phyloP scores from a whole-genome alignment of 345 rosid genomes.

The Theobroma cacao region DNA sequence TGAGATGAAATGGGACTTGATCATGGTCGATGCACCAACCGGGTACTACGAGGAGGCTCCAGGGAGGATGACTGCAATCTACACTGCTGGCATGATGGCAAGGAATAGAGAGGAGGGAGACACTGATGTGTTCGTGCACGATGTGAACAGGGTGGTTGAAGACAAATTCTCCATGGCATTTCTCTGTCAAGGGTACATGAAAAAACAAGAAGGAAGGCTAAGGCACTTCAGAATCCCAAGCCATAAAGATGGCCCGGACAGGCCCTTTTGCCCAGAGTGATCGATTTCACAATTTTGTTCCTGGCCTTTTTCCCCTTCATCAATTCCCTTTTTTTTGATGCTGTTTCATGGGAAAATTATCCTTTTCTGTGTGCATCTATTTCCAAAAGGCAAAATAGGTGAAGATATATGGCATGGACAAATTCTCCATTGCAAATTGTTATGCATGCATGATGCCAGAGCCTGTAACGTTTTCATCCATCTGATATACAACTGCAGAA shows the following conservation, averaged over 20 bases:
- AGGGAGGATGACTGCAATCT: conserved; percentile 85
- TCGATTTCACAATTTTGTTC: background rate
- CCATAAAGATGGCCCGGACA: conserved; percentile 45
- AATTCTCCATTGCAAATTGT: too few species aligned
- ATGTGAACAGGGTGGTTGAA: conserved; percentile 77
- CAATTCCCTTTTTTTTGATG: background rate
- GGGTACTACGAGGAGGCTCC: conserved; percentile 81
- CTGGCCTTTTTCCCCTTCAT: background rate
- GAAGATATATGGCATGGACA: too few species aligned
- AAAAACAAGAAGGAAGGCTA: conserved; percentile 66
- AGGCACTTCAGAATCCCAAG: conserved; percentile 80
- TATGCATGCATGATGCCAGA: background rate
- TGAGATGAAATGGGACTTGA: conserved; percentile 78
- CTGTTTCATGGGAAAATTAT: background rate
- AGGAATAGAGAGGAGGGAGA: conserved; percentile 63
- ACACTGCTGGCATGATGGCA: conserved; percentile 80
- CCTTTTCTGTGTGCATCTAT: background rate
- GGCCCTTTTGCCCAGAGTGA: conserved; percentile 47
- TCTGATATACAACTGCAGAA: background rate
- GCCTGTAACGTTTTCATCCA: background rate
- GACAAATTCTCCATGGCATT: conserved; percentile 69
- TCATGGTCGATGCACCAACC: conserved; percentile 95
- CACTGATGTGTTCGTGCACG: conserved; percentile 84
- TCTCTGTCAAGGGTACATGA: conserved; percentile 67
- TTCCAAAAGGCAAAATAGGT: background rate